Evolutionary conservation across 805 yeast species (phyloP).

Genomic region (Candida fluviatilis): DNA sequence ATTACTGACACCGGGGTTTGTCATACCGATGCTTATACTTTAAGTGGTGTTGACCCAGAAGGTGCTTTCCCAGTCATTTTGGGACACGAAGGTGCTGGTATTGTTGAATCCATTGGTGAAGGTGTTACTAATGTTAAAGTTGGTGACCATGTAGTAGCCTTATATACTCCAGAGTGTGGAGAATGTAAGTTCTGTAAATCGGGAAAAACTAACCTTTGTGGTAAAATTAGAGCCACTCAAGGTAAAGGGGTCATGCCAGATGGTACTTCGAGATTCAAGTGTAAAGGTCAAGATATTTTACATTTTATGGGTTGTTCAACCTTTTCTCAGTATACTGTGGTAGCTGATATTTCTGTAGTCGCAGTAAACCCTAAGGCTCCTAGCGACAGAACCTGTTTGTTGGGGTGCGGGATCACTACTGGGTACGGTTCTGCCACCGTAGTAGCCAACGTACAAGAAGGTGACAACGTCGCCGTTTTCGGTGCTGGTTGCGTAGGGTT

Average conservation of each 20-base stretch:
- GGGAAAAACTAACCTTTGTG: slow-evolving; percentile 96
- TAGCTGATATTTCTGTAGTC: slow-evolving; percentile 94
- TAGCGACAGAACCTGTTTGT: slow-evolving; percentile 80
- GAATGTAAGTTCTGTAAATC: slow-evolving; percentile 93
- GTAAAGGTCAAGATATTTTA: slow-evolving; percentile 76
- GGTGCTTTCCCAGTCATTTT: slow-evolving; percentile 90
- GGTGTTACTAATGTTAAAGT: slow-evolving; percentile 85
- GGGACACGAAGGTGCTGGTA: slow-evolving; percentile 99
- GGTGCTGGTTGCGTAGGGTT: slow-evolving; percentile 99
- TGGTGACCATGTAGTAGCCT: slow-evolving; percentile 91
- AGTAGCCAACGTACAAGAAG: slow-evolving; percentile 85
- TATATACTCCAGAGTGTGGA: slow-evolving; percentile 95
- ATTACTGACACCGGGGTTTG: slow-evolving; percentile 89
- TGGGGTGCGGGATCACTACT: slow-evolving; percentile 98
- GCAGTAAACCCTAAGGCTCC: slow-evolving; percentile 84
- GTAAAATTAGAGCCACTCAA: slow-evolving; percentile 93
- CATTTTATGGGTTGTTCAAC: slow-evolving; percentile 99
- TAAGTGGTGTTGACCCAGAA: slow-evolving; percentile 93
- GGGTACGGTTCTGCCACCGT: slow-evolving; percentile 97
- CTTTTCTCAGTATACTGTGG: slow-evolving; percentile 95
- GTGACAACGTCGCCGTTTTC: slow-evolving; percentile 92
- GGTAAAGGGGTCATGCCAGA: slow-evolving; percentile 99
- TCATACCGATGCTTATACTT: slow-evolving; percentile 96
- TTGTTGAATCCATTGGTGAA: slow-evolving; percentile 92
- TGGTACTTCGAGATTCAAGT: slow-evolving; percentile 87